These are phyloP conservation scores for Zanthoxylum bungeanum DNA, from an alignment of 345 rosid genomes.

Conservation along the genomic window DNA sequence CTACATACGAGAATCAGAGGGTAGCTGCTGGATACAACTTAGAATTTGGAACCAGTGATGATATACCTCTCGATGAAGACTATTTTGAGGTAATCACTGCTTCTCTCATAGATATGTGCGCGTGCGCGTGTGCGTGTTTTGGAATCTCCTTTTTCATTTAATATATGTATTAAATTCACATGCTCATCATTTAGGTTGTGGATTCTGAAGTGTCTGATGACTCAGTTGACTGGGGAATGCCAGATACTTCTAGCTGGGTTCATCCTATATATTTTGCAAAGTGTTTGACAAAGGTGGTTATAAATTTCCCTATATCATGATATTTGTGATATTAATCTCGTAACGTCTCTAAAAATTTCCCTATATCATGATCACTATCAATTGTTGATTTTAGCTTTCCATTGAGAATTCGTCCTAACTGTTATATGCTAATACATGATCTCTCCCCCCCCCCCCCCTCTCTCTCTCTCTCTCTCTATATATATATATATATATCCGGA, in stretches of 20 bases:
- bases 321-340: constrained; percentile 8
- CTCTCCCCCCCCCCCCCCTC: no score
- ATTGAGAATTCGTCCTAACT: not conserved
- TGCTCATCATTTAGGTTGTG: constrained; percentile 44
- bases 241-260: constrained; percentile 55
- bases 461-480: no score
- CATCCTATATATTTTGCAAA: constrained; percentile 91
- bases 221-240: constrained; percentile 92
- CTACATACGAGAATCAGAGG: constrained; percentile 48
- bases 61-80: constrained; percentile 55
- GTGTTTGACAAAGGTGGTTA: constrained; percentile 77
- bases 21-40: constrained; percentile 49
- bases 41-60: constrained; percentile 41
- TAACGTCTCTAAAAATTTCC: not conserved
- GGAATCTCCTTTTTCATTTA: not conserved
- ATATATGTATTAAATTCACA: constrained; percentile 12
- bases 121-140: constrained; percentile 2
- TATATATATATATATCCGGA: no score
- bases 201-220: constrained; percentile 60
- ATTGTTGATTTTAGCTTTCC: not conserved
- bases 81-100: constrained; percentile 65
- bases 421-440: not conserved
- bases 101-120: constrained; percentile 5
- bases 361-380: not conserved
- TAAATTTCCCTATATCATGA: no score